Conservation (phyloP, 352 stramenopile genomes). For the Phytophthora sp. region DNA sequence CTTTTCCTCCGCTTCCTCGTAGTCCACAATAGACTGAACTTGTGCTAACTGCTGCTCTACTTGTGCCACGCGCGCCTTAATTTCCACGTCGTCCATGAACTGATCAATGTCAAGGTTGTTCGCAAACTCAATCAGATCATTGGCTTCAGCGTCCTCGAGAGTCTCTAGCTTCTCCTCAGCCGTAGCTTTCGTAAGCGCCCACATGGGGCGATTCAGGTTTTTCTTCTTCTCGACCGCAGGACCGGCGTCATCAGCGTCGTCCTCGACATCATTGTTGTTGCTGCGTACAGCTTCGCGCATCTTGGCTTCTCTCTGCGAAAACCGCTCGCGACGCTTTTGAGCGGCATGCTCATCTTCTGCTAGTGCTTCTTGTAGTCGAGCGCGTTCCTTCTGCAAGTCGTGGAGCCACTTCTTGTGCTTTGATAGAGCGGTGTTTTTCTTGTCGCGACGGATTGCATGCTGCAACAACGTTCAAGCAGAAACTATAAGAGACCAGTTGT, state of each 20-base stretch:
- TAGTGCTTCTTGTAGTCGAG: slow-evolving; percentile 82
- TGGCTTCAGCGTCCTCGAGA: slow-evolving; percentile 83
- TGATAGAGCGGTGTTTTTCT: slow-evolving; percentile 91
- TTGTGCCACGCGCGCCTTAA: slow-evolving; percentile 81
- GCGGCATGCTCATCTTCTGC: slow-evolving; percentile 74
- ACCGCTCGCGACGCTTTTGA: slow-evolving; percentile 74
- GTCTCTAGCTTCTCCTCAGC: slow-evolving; percentile 78
- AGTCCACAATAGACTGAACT: slow-evolving; percentile 84
- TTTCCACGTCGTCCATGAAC: slow-evolving; percentile 93
- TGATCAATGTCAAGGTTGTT: slow-evolving; percentile 94
- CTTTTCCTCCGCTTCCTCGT: slow-evolving; percentile 82
- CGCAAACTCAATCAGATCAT: slow-evolving; percentile 94
- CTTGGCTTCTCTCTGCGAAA: slow-evolving; percentile 79
- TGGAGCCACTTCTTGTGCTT: slow-evolving; percentile 94
- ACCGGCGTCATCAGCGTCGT: slow-evolving; percentile 20
- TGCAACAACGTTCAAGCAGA: too few species aligned
- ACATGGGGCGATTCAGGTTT: slow-evolving; percentile 78
- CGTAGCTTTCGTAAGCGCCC: slow-evolving; percentile 90
- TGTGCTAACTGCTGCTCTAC: slow-evolving; percentile 92
- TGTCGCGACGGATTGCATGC: slow-evolving; percentile 86
- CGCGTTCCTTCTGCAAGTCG: slow-evolving; percentile 92
- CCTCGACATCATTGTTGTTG: slow-evolving; percentile 40
- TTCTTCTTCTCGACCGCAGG: slow-evolving; percentile 34
- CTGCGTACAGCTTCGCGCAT: slow-evolving; percentile 66
- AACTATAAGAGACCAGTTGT: too few species aligned